phyloP scores from a whole-genome alignment of 75 land plant species.

The Picea sitchensis region DNA sequence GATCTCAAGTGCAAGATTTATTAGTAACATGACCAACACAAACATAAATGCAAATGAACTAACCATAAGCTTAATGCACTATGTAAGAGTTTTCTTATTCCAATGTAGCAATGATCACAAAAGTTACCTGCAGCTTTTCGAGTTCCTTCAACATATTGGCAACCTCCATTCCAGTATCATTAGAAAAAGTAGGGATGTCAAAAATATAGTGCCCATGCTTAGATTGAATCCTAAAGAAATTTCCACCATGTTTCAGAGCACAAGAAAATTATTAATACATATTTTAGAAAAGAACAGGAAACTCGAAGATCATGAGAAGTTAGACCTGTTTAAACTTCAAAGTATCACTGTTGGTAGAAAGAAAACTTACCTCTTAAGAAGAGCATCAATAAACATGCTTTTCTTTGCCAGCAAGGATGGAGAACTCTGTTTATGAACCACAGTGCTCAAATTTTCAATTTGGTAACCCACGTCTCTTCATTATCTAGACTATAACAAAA shows the following conservation, averaged over 20 bases:
- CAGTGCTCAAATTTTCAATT: not conserved
- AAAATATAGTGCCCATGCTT: conserved; percentile 80
- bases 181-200: conserved; percentile 75
- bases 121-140: conserved; percentile 65
- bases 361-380: conserved; percentile 57
- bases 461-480: not conserved
- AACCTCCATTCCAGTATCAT: conserved; percentile 39
- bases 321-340: not conserved
- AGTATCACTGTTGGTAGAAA: not conserved
- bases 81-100: not conserved
- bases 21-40: no score
- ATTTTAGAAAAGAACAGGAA: not conserved
- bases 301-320: not conserved
- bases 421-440: conserved; percentile 42
- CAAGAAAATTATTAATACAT: not conserved
- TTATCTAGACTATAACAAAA: not conserved
- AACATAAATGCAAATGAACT: not conserved
- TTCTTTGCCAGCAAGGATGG: conserved; percentile 55
- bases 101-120: not conserved
- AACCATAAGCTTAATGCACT: not conserved
- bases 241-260: not conserved
- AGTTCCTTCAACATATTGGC: conserved; percentile 55
- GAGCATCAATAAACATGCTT: conserved; percentile 52
- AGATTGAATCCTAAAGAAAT: conserved; percentile 47
- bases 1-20: no score